phyloP scores from a whole-genome alignment of 495 filamentous ascomycete species.

The Margaritispora aquatica region DNA sequence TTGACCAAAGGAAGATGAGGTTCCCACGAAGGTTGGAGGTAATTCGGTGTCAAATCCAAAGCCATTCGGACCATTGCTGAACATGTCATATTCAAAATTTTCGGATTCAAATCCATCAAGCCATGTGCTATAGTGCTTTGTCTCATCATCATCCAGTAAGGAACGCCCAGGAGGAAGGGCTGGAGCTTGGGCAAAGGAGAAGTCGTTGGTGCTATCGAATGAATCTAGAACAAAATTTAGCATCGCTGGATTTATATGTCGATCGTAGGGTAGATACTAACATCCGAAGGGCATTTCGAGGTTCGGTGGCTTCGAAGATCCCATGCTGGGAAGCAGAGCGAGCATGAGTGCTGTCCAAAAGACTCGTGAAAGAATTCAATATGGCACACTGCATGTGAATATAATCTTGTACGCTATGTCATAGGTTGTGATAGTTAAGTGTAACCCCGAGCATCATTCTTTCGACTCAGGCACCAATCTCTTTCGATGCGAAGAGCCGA shows the following conservation, averaged over 20 bases:
- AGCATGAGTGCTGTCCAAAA: slow-evolving; percentile 34
- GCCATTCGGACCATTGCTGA: slow-evolving; percentile 33
- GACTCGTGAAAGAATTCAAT: slow-evolving; percentile 1
- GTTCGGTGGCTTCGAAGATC: slow-evolving; percentile 34
- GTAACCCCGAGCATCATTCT: slow-evolving; percentile 7
- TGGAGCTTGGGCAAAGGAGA: slow-evolving; percentile 49
- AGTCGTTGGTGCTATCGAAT: slow-evolving; percentile 29
- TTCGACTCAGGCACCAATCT: not conserved
- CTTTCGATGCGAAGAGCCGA: not conserved
- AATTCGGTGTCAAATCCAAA: slow-evolving; percentile 45
- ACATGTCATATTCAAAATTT: slow-evolving; percentile 44
- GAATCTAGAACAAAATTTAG: slow-evolving; percentile 17
- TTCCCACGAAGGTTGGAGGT: slow-evolving; percentile 54
- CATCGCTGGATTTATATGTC: not conserved
- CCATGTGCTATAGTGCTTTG: slow-evolving; percentile 54
- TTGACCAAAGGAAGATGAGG: slow-evolving; percentile 55
- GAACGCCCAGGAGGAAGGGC: slow-evolving; percentile 52
- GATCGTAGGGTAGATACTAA: slow-evolving; percentile 31
- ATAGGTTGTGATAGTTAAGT: not conserved
- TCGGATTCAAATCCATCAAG: slow-evolving; percentile 53
- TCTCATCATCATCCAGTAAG: slow-evolving; percentile 55
- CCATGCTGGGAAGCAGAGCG: slow-evolving; percentile 41
- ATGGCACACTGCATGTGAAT: not conserved
- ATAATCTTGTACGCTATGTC: not conserved
- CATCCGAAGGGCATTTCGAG: slow-evolving; percentile 53